Base-by-base conservation (phyloP, 768 basidiomycete genomes). In the Myochromella boudieri region DNA sequence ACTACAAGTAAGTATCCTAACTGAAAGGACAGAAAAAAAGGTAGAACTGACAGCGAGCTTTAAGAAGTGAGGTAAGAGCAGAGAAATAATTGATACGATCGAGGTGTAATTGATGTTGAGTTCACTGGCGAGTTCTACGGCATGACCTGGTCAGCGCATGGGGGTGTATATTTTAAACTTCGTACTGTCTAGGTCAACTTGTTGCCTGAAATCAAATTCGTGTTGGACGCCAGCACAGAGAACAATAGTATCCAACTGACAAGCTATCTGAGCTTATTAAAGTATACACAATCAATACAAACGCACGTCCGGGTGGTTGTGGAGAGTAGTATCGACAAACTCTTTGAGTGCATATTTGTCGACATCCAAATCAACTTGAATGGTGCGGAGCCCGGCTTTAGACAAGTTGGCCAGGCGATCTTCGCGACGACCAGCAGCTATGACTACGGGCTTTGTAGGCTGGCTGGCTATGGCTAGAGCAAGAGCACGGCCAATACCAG, bases 401-500 rank as follows among this genome's bases (percentile, higher is more conserved):
- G 60, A 54, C 18, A 84, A 67, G 46, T 78, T 75, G 14, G 76
- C 71, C 14, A 84, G 70, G 31, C 81, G 65, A n/a, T 77, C 75
- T 50, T 74, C 65, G 14, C 80, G 74, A 32, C 80, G 68, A 8
- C 80, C 80, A 12, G 69, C 62, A 18, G 70, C 78, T 37, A 83
- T 72, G 22, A 81, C 77, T 5, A 63, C 68, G 1, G 79, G 80
- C 27, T 68, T 63, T 31, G 71, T 72, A 0, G 77, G 75, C 1
- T 81, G 65, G 22, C 59, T 61, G 24, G 76, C 68, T 33, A 82
- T 66, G 17, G 71, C 68, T 8, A 77, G 66, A 5, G 81, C 80
- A 5, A 84, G 72, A 27, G 74, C 72, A 3, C 78, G 75, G 14
- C 82, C 81, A 25, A 82, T 77, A 25, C 81, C 81, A 24, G 78